phyloP scores from a whole-genome alignment of 345 rosid species.

The Syzygium oleosum region DNA sequence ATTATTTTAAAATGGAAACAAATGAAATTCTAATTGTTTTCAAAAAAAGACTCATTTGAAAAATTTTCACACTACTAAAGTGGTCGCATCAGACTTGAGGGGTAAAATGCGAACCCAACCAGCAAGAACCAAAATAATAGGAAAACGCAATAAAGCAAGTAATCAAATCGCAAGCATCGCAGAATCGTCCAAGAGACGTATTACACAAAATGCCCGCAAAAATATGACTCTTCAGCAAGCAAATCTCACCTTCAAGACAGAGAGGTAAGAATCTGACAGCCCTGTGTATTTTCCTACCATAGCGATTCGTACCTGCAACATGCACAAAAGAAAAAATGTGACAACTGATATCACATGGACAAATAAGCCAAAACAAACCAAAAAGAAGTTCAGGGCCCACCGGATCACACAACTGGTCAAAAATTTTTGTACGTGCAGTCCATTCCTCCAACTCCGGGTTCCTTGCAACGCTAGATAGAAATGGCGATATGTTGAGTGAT shows the following conservation, averaged over 20 bases:
- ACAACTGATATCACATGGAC: constrained; percentile 1
- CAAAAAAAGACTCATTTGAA: neutral
- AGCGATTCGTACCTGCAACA: constrained; percentile 77
- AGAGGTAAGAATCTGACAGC: constrained; percentile 88
- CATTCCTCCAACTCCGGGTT: constrained; percentile 75
- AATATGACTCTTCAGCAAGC: neutral
- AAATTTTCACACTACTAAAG: neutral
- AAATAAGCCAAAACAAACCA: neutral
- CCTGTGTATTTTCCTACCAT: constrained; percentile 95
- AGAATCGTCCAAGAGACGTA: neutral
- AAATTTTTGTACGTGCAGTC: constrained; percentile 55
- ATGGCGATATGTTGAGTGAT: neutral
- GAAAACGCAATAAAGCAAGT: neutral
- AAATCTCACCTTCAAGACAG: constrained; percentile 55
- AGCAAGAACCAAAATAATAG: neutral
- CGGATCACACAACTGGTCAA: constrained; percentile 64
- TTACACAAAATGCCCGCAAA: neutral
- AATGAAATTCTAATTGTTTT: neutral
- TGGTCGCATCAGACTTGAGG: neutral
- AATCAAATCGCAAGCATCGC: neutral
- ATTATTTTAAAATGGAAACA: neutral
- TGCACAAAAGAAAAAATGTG: constrained; percentile 2
- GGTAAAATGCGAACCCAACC: neutral
- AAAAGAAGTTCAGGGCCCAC: constrained; percentile 23
- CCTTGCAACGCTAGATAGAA: constrained; percentile 36